Base-by-base conservation (phyloP, 805 yeast genomes). In the Yarrowia keelungensis region DNA sequence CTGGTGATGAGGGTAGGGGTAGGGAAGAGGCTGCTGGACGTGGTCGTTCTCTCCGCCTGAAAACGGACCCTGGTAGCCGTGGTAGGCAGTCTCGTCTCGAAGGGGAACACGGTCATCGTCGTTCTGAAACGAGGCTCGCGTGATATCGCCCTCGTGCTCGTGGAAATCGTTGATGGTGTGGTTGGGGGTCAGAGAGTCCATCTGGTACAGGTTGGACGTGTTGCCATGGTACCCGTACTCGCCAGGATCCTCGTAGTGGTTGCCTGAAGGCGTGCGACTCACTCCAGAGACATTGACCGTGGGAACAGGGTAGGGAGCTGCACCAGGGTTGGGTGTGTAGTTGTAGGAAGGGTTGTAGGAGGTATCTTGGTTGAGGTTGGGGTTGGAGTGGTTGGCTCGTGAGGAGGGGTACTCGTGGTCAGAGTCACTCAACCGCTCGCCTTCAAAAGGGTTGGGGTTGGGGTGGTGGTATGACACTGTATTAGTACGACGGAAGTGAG, bases 1-100 rank as follows among this genome's bases (percentile, higher is more conserved):
- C 12, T 10, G 12, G 9, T 42, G 38, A 15, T 59, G 51, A 7
- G 65, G 65, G 35, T 59, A 59, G 16, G 65, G 65, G 51, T 59
- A 59, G 35, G 65, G 65, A 10, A 59, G 65, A 19, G 59, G 59
- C 16, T 53, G 56, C 14, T 51, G 59, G 11, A 8, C 43, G 3
- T 53, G 59, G 19, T 53, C 59, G 12, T 53, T 38, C 3, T 56
- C 64, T n/a, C 64, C 38, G 15, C 64, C 38, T 10, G 5, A 26
- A 47, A 59, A 59, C 9, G 50, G 65, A 5, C 51, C 65, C 65
- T 59, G 62, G 62, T 59, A 59, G 42, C 65, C 65, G 32, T 45
- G 65, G 42, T 59, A 56, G 12, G 38, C 64, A 1, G 49, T 43
- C 12, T 56, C 51, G 38, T 45, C 51, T 35, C 65, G 9, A 2